Percentiles rank a stretch among this genome's conserved stretches.
Evolutionary conservation across 2,329 filamentous ascomycete genomes (phyloP).

Genomic region (Claviceps arundinis): DNA sequence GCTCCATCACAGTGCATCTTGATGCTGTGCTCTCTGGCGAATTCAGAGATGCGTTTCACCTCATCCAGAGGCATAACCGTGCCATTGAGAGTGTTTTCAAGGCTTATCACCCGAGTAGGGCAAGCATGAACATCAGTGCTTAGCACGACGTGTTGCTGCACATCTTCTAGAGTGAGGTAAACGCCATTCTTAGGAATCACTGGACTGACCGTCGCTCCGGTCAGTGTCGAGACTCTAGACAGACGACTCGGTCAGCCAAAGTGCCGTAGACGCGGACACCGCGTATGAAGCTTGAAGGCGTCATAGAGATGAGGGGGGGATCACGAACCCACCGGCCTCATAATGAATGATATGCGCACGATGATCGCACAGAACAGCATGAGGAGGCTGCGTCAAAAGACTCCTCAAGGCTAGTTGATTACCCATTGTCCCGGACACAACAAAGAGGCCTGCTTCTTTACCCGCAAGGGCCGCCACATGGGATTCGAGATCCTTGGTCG

Average conservation of each 20-base stretch:
- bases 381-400: slow-evolving; percentile 66
- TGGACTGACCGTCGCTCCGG: slow-evolving; percentile 55
- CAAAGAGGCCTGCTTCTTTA: slow-evolving; percentile 66
- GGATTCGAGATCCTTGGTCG: slow-evolving; percentile 61
- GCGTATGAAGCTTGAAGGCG: background rate
- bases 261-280: background rate
- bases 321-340: slow-evolving; percentile 45
- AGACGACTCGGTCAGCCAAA: slow-evolving; percentile 8
- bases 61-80: slow-evolving; percentile 66
- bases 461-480: slow-evolving; percentile 60
- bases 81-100: slow-evolving; percentile 79
- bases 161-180: slow-evolving; percentile 65
- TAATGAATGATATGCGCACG: slow-evolving; percentile 63
- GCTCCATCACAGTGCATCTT: slow-evolving; percentile 69
- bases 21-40: slow-evolving; percentile 50
- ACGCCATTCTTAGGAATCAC: slow-evolving; percentile 57
- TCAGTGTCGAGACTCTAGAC: slow-evolving; percentile 52
- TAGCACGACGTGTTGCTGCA: slow-evolving; percentile 51
- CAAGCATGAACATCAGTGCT: slow-evolving; percentile 62
- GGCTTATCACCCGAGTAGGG: slow-evolving; percentile 66
- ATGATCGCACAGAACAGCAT: slow-evolving; percentile 66
- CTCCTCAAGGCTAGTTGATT: slow-evolving; percentile 76
- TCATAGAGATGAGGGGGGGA: background rate
- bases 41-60: slow-evolving; percentile 53
- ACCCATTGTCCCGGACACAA: slow-evolving; percentile 86